Base-by-base conservation (phyloP, 2,329 filamentous ascomycete species). In the Leptographium lundbergii region DNA sequence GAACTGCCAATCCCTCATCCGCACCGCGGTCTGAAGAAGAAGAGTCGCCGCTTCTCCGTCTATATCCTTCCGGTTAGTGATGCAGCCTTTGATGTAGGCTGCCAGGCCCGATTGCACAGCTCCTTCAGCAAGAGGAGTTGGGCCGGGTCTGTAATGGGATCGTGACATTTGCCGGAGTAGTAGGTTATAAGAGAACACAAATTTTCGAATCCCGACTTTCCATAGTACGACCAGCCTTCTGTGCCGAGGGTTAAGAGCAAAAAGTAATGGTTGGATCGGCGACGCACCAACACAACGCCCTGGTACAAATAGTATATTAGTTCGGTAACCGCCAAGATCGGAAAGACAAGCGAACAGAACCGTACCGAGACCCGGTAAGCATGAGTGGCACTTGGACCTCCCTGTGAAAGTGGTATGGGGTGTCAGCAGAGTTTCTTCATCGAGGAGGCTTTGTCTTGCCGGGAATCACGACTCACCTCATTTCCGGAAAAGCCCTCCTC, bases 401-500 rank as follows among this genome's bases (percentile, higher is more conserved):
- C 55, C 55, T 57, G 42, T 14, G 45, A 3, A n/a, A 32, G 34
- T 47, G 13, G 5, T 3, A 10, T 9, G 19, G 34, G 11, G 10
- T 19, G 34, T 54, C n/a, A 39, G 53, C n/a, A 14, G n/a, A 19
- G 6, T 25, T 45, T 45, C 42, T 42, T 39, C 27, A 42, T 19
- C 14, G n/a, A 25, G 6, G n/a, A 39, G 52, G 32, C 29, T 3
- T 34, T 54, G 19, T 54, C 34, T 10, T 27, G 54, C 42, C 10
- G 34, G 14, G 11, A 57, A 39, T 10, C n/a, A 42, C 29, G 4
- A 50, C 48, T 27, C 22, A 58, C 57, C 19, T 54, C 57, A 11
- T 58, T 58, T 19, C 57, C 57, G n/a, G 57, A 58, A 47, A 25
- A 54, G 4, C 50, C 50, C 29, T 48, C 25, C 10, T 48, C 51